Percentiles rank a stretch among this genome's conserved stretches.
Conservation (phyloP, 495 filamentous ascomycete species). For the Hypoxylon cercidicola region DNA sequence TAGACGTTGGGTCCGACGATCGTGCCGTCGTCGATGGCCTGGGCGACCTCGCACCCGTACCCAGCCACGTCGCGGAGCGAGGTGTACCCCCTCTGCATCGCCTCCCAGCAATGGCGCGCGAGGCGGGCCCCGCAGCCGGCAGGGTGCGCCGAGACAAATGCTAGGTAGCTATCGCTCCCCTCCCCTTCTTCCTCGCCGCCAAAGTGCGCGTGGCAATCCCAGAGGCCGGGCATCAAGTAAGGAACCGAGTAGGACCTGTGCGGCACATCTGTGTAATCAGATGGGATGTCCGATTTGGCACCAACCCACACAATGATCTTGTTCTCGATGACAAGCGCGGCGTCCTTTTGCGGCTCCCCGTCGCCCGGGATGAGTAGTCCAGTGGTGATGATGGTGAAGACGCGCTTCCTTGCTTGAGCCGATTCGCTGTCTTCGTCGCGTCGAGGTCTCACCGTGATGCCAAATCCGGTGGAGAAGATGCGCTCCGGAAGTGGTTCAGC, state of each 20-base stretch:
- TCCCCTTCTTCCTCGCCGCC: conserved; percentile 28
- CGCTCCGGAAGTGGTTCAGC: conserved; percentile 25
- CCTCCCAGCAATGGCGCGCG: conserved; percentile 52
- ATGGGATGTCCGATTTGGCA: conserved; percentile 44
- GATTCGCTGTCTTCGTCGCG: conserved; percentile 5
- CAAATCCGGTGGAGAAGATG: conserved; percentile 42
- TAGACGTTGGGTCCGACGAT: conserved; percentile 63
- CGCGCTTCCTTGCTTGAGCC: conserved; percentile 23
- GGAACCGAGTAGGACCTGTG: conserved; percentile 46
- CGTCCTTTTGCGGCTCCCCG: conserved; percentile 51
- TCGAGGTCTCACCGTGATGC: conserved; percentile 39
- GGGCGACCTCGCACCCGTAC: conserved; percentile 53
- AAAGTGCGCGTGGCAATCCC: conserved; percentile 65
- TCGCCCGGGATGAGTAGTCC: conserved; percentile 59
- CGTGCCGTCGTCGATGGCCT: conserved; percentile 57
- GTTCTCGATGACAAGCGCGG: conserved; percentile 54
- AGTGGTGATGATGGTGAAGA: conserved; percentile 50
- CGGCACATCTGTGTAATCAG: conserved; percentile 42
- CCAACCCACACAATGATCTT: conserved; percentile 59
- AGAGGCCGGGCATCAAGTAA: conserved; percentile 63
- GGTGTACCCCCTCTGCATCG: conserved; percentile 63
- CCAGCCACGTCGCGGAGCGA: conserved; percentile 63
- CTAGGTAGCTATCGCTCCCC: conserved; percentile 19
- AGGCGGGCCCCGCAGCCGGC: conserved; percentile 51
- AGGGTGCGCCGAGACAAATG: conserved; percentile 37